phyloP scores from a whole-genome alignment of 164 flowering plant genomes.

The Brasenia schreberi region DNA sequence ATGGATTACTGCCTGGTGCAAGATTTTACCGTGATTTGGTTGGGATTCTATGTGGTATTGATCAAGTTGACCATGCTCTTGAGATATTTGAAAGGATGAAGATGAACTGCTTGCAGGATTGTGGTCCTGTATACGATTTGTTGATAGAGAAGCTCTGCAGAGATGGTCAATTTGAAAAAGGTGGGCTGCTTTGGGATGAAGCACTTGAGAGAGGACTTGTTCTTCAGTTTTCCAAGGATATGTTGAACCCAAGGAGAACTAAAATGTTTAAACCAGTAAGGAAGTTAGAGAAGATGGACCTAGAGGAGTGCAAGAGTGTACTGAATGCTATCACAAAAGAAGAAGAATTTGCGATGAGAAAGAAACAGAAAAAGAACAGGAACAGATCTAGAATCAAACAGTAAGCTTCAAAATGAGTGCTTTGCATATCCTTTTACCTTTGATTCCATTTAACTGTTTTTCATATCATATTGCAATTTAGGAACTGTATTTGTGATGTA shows the following conservation, averaged over 20 bases:
- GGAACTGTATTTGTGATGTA: no score
- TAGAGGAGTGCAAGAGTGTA: conserved; percentile 2
- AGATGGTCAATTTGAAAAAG: conserved; percentile 58
- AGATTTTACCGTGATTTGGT: conserved; percentile 60
- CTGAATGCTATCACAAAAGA: neutral
- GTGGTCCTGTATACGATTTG: conserved; percentile 67
- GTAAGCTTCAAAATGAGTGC: neutral
- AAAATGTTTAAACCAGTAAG: conserved; percentile 39
- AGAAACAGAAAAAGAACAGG: neutral
- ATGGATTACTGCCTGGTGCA: conserved; percentile 32
- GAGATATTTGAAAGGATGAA: conserved; percentile 53
- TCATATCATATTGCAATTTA: no score
- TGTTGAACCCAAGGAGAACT: conserved; percentile 47
- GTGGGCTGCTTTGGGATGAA: conserved; percentile 68
- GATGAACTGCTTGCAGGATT: conserved; percentile 31
- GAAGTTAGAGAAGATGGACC: conserved; percentile 18
- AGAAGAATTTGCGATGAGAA: neutral
- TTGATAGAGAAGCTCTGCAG: conserved; percentile 64
- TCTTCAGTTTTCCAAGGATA: conserved; percentile 36
- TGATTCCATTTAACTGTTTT: no score
- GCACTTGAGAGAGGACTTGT: conserved; percentile 35
- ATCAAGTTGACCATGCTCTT: conserved; percentile 48
- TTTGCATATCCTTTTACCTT: neutral
- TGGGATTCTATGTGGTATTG: conserved; percentile 62
- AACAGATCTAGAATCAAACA: neutral